Conservation (phyloP, 164 flowering plant species). For the Kalanchoe fedtschenkoi region DNA sequence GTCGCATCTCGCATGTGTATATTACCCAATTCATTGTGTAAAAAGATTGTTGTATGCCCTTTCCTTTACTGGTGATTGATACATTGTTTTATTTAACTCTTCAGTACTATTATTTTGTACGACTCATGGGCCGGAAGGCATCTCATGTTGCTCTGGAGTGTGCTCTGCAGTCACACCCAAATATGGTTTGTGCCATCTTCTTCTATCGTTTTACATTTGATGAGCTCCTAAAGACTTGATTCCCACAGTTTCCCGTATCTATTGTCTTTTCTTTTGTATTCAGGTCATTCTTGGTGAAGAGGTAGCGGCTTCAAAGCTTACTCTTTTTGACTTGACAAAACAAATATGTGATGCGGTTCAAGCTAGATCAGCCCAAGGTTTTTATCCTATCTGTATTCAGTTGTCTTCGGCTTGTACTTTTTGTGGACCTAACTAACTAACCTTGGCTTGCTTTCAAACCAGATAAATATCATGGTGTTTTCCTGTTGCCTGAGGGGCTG, state of each 20-base stretch:
- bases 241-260: neutral
- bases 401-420: neutral
- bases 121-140: slow-evolving; percentile 95
- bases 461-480: slow-evolving; percentile 96
- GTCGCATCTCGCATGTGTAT: neutral
- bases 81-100: slow-evolving; percentile 6
- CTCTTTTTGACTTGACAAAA: slow-evolving; percentile 85
- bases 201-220: neutral
- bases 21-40: neutral
- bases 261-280: slow-evolving; percentile 8
- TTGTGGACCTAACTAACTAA: slow-evolving; percentile 1
- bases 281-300: slow-evolving; percentile 98
- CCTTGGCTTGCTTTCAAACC: slow-evolving; percentile 9
- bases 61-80: neutral
- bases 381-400: neutral
- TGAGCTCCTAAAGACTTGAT: neutral
- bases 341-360: slow-evolving; percentile 97
- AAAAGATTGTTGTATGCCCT: neutral
- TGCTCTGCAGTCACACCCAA: slow-evolving; percentile 96
- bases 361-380: slow-evolving; percentile 83
- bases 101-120: slow-evolving; percentile 91
- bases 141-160: slow-evolving; percentile 98
- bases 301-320: slow-evolving; percentile 93
- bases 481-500: slow-evolving; percentile 90
- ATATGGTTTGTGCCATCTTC: slow-evolving; percentile 47